Base-by-base conservation (phyloP, 78 protist species). In the Polysphondylium violaceum region DNA sequence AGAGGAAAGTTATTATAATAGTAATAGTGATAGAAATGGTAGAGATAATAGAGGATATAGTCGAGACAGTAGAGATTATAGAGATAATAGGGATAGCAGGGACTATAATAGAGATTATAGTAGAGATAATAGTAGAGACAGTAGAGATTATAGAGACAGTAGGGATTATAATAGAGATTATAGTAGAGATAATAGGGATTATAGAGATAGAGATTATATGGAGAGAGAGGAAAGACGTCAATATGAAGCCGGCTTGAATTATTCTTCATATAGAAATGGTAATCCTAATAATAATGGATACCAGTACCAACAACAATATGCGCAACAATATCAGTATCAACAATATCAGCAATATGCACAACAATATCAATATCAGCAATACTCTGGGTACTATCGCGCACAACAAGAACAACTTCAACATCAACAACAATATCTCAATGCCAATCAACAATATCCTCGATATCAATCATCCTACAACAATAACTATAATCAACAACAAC, bases 1-100 rank as follows among this genome's bases (percentile, higher is more conserved):
- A 7, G 73, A 65, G n/a, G 73, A 65, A n/a, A 38, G 23, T 11
- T 65, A 36, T n/a, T 65, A 65, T 38, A 65, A 65, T 38, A 61
- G 47, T 17, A 25, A 63, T 31, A 38, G 40, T 8, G 73, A 65
- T 74, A 74, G 41, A 40, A 74, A 74, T 19, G 33, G 33, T 74
- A 51, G 41, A 56, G 25, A 50, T 51, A 29, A 27, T 17, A 72
- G n/a, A 29, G 4, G 33, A 61, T 31, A 61, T 3, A 3, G n/a
- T n/a, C n/a, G n/a, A n/a, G n/a, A n/a, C n/a, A n/a, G n/a, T n/a
- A n/a, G n/a, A n/a, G n/a, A n/a, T n/a, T n/a, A n/a, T n/a, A n/a
- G n/a, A n/a, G n/a, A n/a, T n/a, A n/a, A n/a, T n/a, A n/a, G n/a
- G n/a, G n/a, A n/a, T n/a, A n/a, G n/a, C n/a, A n/a, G n/a, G n/a